Evolutionary conservation across 805 yeast species (phyloP).

Genomic region (Spathaspora gorwiae): DNA sequence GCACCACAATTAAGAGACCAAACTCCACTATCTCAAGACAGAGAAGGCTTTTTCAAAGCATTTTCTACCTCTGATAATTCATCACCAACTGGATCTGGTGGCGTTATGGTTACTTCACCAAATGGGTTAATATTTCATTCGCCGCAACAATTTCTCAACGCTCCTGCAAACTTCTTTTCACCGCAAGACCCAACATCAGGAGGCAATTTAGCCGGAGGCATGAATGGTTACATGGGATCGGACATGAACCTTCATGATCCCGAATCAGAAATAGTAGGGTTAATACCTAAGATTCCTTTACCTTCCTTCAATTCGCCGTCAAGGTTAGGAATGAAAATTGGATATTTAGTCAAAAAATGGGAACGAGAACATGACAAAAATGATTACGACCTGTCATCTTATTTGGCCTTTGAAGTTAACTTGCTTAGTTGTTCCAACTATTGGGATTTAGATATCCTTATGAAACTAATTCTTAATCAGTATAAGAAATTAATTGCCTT

Average conservation of each 20-base stretch:
- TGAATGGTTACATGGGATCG: conserved; percentile 9
- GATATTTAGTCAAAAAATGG: conserved; percentile 52
- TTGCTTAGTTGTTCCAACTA: conserved; percentile 70
- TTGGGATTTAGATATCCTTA: conserved; percentile 49
- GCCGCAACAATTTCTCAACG: conserved; percentile 33
- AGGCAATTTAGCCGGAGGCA: not conserved
- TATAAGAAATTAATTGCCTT: conserved; percentile 52
- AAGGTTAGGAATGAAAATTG: conserved; percentile 65
- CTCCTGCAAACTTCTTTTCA: conserved; percentile 28
- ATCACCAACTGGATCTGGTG: conserved; percentile 14
- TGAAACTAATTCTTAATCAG: conserved; percentile 55
- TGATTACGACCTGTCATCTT: conserved; percentile 7
- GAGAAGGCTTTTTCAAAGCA: conserved; percentile 4
- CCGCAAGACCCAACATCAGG: conserved; percentile 14
- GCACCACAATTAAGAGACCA: not conserved
- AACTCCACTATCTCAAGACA: conserved; percentile 1
- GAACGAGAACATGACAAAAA: not conserved
- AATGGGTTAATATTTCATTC: conserved; percentile 29
- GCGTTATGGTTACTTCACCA: conserved; percentile 27
- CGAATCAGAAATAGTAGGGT: conserved; percentile 49
- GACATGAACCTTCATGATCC: conserved; percentile 42
- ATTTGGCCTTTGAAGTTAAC: conserved; percentile 54
- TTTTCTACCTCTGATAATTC: conserved; percentile 15
- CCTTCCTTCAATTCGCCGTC: conserved; percentile 70
- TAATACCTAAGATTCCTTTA: conserved; percentile 55